Percentiles rank a stretch among this genome's conserved stretches.
These are phyloP conservation scores for Psilocybe sp. DNA, from an alignment of 768 basidiomycete species.

Conservation along the genomic window DNA sequence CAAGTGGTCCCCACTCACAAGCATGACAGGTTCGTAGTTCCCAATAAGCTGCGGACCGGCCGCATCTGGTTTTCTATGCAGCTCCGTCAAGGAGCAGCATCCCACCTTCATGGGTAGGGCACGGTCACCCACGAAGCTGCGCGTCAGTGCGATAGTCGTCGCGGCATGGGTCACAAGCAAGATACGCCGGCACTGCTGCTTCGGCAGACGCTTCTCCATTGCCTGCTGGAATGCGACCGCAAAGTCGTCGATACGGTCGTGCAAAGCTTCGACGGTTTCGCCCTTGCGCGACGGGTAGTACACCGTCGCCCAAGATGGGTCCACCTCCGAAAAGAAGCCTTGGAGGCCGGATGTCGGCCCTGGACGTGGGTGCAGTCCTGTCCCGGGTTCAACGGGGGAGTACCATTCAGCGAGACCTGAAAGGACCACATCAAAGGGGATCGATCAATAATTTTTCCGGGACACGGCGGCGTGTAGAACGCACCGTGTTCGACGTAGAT, in stretches of 20 bases:
- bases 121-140: slow-evolving; percentile 54
- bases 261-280: slow-evolving; percentile 61
- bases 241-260: slow-evolving; percentile 55
- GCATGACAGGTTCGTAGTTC: slow-evolving; percentile 40
- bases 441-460: background rate
- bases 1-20: slow-evolving; percentile 61
- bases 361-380: slow-evolving; percentile 78
- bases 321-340: slow-evolving; percentile 56
- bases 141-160: slow-evolving; percentile 63
- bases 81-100: slow-evolving; percentile 71
- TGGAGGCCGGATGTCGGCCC: slow-evolving; percentile 51
- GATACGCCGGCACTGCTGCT: slow-evolving; percentile 43
- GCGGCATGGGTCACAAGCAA: slow-evolving; percentile 76
- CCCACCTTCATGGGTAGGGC: slow-evolving; percentile 58
- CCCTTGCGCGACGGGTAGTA: slow-evolving; percentile 74
- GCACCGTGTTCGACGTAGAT: slow-evolving; percentile 79
- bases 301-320: slow-evolving; percentile 60
- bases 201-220: slow-evolving; percentile 41
- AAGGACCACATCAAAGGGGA: background rate
- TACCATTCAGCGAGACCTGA: slow-evolving; percentile 79
- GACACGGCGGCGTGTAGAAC: slow-evolving; percentile 5
- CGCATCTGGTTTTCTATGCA: slow-evolving; percentile 33
- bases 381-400: slow-evolving; percentile 61
- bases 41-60: slow-evolving; percentile 27
- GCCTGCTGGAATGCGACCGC: slow-evolving; percentile 48